Base-by-base conservation (phyloP, 2,329 filamentous ascomycete species). In the Aureobasidium sp. region DNA sequence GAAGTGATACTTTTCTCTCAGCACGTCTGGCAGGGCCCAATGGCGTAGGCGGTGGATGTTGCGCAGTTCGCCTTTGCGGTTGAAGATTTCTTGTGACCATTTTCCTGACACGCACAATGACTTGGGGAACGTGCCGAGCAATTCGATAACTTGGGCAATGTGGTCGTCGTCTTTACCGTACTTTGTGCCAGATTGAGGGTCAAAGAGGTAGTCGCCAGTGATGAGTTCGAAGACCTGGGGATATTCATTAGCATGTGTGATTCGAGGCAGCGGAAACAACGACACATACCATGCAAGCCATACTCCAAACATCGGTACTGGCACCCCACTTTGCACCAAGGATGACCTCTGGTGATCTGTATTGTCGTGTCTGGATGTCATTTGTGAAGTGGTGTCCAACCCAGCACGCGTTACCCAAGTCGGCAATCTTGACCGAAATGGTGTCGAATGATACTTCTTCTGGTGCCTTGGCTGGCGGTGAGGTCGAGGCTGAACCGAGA, bases 141-240 rank as follows among this genome's bases (percentile, higher is more conserved):
- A 79, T 70, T 98, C 93, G 67, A 98, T 97, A 63, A 98, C 97
- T 68, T 98, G 93, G 8, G 93, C 93, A 60, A 98, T 96, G 72
- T 98, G 93, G 67, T 98, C 93, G 73, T 98, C 93, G 66, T 98
- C 93, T 73, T 98, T 98, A 67, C 93, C 93, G 70, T 98, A 98
- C 72, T 97, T 97, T 37, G 91, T 97, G 58, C 93, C 93, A 1
- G 91, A 96, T 71, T 98, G 93, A 0, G 93, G 93, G 64, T 98
- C 93, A 70, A 98, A 98, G 38, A 98, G 82, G 66, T 98, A 98
- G 70, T 98, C 93, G 60, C 93, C 93, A 1, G 93, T 98, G 61
- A 98, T 97, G 39, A 98, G 77, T 69, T 98, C 93, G 62, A 98
- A 98, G 14, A 91, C 86, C 91, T 97, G 65, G 7, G 17, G 8